These are phyloP conservation scores for Rhodocollybia butyracea DNA, from an alignment of 768 basidiomycete species.

Conservation along the genomic window DNA sequence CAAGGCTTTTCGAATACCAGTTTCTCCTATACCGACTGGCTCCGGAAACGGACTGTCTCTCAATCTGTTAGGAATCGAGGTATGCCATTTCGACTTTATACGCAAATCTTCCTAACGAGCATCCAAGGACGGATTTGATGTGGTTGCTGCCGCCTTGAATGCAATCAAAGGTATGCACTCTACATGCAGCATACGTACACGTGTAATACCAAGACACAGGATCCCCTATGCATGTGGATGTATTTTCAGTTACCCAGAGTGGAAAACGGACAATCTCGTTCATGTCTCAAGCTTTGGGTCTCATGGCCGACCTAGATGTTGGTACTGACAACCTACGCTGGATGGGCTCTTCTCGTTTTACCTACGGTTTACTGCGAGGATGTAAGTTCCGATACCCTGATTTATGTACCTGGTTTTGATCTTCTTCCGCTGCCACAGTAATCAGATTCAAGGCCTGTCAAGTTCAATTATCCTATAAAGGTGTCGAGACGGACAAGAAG, in stretches of 20 bases:
- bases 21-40: conserved; percentile 79
- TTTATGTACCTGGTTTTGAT: not conserved
- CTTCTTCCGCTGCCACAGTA: conserved; percentile 42
- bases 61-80: conserved; percentile 70
- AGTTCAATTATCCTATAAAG: conserved; percentile 66
- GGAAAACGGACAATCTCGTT: conserved; percentile 67
- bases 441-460: conserved; percentile 61
- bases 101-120: conserved; percentile 1
- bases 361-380: conserved; percentile 68
- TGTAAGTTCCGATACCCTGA: conserved; percentile 35
- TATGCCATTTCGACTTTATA: conserved; percentile 22
- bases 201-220: conserved; percentile 36
- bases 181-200: not conserved
- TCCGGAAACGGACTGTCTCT: conserved; percentile 77
- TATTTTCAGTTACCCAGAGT: conserved; percentile 73
- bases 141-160: conserved; percentile 71
- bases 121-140: conserved; percentile 62
- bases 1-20: conserved; percentile 62
- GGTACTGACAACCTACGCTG: conserved; percentile 83
- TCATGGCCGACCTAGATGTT: conserved; percentile 84
- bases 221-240: conserved; percentile 67
- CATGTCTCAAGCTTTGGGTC: conserved; percentile 78
- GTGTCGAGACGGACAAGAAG: conserved; percentile 65
- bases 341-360: conserved; percentile 83
- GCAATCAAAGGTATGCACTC: conserved; percentile 64